phyloP scores from a whole-genome alignment of 1,284 basidiomycete species.

The Wallemia mellicola region DNA sequence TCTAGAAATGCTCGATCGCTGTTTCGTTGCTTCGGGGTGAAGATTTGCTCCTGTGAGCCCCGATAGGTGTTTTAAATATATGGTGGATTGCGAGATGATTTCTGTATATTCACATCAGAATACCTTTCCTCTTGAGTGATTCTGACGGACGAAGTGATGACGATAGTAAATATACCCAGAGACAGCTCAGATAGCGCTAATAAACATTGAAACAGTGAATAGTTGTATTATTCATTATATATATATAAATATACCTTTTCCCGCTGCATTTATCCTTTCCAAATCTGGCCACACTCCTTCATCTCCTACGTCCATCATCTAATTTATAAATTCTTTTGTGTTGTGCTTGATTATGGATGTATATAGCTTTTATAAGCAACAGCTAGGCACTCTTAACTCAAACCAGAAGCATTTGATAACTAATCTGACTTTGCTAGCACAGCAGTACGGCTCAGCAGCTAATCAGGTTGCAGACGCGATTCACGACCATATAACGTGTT shows the following conservation, averaged over 20 bases:
- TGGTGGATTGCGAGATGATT: no score
- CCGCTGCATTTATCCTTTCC: not conserved
- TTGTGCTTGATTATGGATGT: not conserved
- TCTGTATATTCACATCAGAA: no score
- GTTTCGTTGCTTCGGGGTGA: no score
- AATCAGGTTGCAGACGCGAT: not conserved
- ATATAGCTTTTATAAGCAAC: slow-evolving; percentile 33
- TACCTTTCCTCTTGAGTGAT: no score
- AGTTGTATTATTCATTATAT: no score
- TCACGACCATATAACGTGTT: slow-evolving; percentile 22
- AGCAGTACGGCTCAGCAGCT: slow-evolving; percentile 31
- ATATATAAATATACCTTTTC: not conserved
- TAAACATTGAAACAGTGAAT: no score
- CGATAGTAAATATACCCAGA: no score
- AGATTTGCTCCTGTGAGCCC: no score
- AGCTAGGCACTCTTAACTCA: slow-evolving; percentile 58
- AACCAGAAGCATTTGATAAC: slow-evolving; percentile 94
- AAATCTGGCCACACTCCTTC: not conserved
- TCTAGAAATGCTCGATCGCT: no score
- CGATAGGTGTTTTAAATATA: no score
- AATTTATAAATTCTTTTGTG: not conserved
- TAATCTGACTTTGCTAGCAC: slow-evolving; percentile 70
- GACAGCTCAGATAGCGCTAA: no score
- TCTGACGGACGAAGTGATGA: no score
- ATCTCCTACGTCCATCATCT: not conserved